Percentiles rank a stretch among this genome's conserved stretches.
Evolutionary conservation across 1,284 basidiomycete species (phyloP).

Genomic region (Cutaneotrichosporon sp.): DNA sequence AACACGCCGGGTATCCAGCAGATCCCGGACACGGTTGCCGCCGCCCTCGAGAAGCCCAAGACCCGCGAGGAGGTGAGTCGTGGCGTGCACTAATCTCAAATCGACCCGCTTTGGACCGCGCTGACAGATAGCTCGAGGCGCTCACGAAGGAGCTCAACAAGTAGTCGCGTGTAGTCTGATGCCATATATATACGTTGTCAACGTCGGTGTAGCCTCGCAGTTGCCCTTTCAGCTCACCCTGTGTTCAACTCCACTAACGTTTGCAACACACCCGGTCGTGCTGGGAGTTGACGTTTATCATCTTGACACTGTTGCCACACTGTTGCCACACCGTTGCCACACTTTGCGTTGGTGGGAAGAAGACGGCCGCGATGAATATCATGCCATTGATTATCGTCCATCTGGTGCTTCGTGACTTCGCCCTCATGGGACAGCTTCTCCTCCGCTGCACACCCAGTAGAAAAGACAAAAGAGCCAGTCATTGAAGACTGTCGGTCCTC

Average conservation of each 20-base stretch:
- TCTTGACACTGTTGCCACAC: no score
- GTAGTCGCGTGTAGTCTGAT: constrained; percentile 8
- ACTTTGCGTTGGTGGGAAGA: no score
- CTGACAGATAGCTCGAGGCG: constrained; percentile 21
- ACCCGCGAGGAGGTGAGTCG: constrained; percentile 51
- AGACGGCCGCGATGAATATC: no score
- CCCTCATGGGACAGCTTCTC: no score
- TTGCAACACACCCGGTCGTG: no score
- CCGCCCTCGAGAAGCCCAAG: constrained; percentile 51
- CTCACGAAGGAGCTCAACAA: constrained; percentile 26
- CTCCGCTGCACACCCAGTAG: no score
- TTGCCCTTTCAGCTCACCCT: no score
- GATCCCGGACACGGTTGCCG: constrained; percentile 38
- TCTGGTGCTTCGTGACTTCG: no score
- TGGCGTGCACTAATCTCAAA: not conserved
- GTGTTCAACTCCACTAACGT: no score
- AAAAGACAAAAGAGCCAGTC: constrained; percentile 4
- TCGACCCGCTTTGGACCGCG: not conserved
- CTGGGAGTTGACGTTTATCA: no score
- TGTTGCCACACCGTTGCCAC: no score
- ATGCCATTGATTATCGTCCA: no score
- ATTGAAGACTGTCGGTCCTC: constrained; percentile 8
- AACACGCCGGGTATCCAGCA: constrained; percentile 47
- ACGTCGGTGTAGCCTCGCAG: not conserved
- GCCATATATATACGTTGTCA: constrained; percentile 4